Conservation (phyloP, 495 filamentous ascomycete genomes). For the Margaritispora aquatica region DNA sequence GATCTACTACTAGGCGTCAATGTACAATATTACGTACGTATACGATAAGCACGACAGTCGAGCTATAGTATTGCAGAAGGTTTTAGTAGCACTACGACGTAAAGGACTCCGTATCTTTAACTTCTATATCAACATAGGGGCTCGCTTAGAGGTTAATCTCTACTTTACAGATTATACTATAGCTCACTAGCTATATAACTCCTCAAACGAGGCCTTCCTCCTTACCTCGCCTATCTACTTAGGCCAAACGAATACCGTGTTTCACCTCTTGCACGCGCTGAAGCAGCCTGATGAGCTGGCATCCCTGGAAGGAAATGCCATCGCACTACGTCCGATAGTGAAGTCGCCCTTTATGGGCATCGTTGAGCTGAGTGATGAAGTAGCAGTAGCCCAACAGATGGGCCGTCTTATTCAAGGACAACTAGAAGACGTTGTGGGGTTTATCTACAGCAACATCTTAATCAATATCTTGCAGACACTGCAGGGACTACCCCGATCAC, state of each 20-base stretch:
- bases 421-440: not conserved
- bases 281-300: not conserved
- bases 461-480: not conserved
- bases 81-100: not conserved
- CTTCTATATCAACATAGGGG: slow-evolving; percentile 2
- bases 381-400: not conserved
- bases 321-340: not conserved
- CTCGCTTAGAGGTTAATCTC: not conserved
- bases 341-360: not conserved
- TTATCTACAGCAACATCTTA: not conserved
- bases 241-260: not conserved
- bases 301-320: not conserved
- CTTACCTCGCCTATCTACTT: not conserved
- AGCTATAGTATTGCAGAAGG: slow-evolving; percentile 1
- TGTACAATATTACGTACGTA: slow-evolving; percentile 6
- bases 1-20: slow-evolving; percentile 2
- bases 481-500: not conserved
- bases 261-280: not conserved
- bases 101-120: not conserved
- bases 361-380: not conserved
- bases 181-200: not conserved
- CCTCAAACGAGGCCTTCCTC: not conserved
- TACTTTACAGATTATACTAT: slow-evolving; percentile 1
- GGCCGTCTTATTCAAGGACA: not conserved
- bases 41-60: not conserved